phyloP scores from a whole-genome alignment of 169 alveolate genomes.

The Plasmodium vivax region DNA sequence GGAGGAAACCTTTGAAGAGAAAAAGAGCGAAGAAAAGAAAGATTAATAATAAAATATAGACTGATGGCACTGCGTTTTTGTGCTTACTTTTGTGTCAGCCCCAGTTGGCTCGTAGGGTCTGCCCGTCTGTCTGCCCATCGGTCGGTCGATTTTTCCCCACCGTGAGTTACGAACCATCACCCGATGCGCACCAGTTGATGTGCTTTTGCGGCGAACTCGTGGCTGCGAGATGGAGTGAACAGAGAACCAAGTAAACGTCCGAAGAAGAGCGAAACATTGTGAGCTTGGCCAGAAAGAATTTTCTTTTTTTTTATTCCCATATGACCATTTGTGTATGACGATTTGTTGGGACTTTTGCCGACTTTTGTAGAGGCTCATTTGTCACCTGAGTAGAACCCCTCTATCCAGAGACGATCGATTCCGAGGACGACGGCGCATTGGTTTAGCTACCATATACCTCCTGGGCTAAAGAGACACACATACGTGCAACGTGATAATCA shows the following conservation, averaged over 20 bases:
- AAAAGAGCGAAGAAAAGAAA: neutral
- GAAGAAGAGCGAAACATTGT: neutral
- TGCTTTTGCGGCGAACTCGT: neutral
- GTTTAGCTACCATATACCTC: neutral
- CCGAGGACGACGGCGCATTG: neutral
- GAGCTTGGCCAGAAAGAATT: neutral
- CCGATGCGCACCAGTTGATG: neutral
- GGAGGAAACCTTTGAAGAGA: neutral
- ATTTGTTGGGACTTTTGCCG: neutral
- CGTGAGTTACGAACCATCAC: neutral
- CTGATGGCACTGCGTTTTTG: neutral
- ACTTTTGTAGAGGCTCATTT: neutral
- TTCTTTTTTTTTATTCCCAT: neutral
- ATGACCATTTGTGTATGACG: neutral
- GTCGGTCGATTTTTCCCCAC: neutral
- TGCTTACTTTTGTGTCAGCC: neutral
- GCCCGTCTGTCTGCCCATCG: neutral
- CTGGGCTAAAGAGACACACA: neutral
- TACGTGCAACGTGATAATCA: neutral
- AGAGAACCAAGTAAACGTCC: neutral
- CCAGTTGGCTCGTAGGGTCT: neutral
- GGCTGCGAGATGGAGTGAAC: neutral
- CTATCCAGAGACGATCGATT: neutral
- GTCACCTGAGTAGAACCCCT: neutral
- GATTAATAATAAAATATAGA: neutral